These are phyloP conservation scores for Chlamydomonas urium DNA, from an alignment of 139 green algal species.

Conservation along the genomic window DNA sequence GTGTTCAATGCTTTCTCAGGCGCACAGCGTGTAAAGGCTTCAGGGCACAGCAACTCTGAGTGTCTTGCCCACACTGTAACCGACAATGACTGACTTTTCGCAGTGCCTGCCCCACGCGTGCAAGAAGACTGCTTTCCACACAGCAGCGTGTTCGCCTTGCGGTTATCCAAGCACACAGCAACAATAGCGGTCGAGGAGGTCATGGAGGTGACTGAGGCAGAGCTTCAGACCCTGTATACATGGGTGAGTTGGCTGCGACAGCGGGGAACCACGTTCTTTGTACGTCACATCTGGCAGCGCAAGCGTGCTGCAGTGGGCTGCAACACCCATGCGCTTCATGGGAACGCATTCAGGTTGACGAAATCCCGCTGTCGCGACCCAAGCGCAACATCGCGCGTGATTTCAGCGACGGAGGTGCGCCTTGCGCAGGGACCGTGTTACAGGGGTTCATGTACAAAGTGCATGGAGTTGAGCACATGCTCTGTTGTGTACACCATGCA, in stretches of 20 bases:
- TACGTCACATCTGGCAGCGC: background rate
- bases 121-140: too few relatives aligned
- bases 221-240: slow-evolving; percentile 77
- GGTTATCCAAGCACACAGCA: too few relatives aligned
- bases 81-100: too few relatives aligned
- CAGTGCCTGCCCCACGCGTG: too few relatives aligned
- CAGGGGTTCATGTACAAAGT: slow-evolving; percentile 11
- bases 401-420: slow-evolving; percentile 90
- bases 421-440: too few relatives aligned
- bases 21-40: too few relatives aligned
- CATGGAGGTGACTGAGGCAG: slow-evolving; percentile 71
- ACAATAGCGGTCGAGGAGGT: too few relatives aligned
- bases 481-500: slow-evolving; percentile 29
- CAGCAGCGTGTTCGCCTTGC: too few relatives aligned
- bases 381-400: slow-evolving; percentile 88
- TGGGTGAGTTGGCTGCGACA: slow-evolving; percentile 55
- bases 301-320: background rate
- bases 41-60: too few relatives aligned
- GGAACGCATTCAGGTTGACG: slow-evolving; percentile 62
- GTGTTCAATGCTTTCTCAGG: too few relatives aligned
- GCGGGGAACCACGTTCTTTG: background rate
- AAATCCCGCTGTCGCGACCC: slow-evolving; percentile 81
- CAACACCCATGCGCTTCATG: background rate
- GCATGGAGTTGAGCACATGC: too few relatives aligned
- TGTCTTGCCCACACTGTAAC: too few relatives aligned